A percentile compares a stretch with the other conserved stretches of the same genome.
These are phyloP conservation scores for Blumeria hordei DNA, from an alignment of 2,329 filamentous ascomycete genomes.

Conservation along the genomic window DNA sequence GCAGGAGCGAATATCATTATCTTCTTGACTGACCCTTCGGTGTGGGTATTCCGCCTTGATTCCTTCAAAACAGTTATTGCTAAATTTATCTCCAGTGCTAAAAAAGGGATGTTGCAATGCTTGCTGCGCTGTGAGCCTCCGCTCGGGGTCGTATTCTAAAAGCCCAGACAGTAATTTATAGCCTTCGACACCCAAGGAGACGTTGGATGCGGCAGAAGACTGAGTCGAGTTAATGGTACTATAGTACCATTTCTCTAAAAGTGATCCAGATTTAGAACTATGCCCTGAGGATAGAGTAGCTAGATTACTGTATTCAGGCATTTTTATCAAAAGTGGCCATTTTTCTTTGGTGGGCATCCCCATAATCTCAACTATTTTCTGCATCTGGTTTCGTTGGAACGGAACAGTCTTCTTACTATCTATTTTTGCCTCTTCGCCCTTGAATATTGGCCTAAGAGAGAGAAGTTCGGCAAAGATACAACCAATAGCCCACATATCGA, in stretches of 20 bases:
- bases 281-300: slow-evolving; percentile 25
- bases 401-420: slow-evolving; percentile 94
- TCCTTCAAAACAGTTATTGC: slow-evolving; percentile 74
- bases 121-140: slow-evolving; percentile 64
- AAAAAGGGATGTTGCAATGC: slow-evolving; percentile 89
- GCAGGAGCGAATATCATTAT: slow-evolving; percentile 81
- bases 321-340: slow-evolving; percentile 64
- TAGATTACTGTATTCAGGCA: slow-evolving; percentile 69
- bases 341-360: slow-evolving; percentile 70
- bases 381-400: slow-evolving; percentile 96
- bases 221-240: slow-evolving; percentile 35
- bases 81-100: slow-evolving; percentile 40
- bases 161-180: slow-evolving; percentile 61
- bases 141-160: slow-evolving; percentile 79
- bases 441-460: slow-evolving; percentile 82
- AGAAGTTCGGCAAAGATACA: slow-evolving; percentile 94
- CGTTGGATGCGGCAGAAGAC: slow-evolving; percentile 21
- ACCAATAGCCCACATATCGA: slow-evolving; percentile 92
- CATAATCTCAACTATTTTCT: slow-evolving; percentile 93
- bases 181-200: slow-evolving; percentile 47
- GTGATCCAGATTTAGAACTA: slow-evolving; percentile 15
- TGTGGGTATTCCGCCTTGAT: slow-evolving; percentile 74
- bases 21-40: slow-evolving; percentile 73
- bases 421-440: slow-evolving; percentile 97
- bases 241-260: slow-evolving; percentile 60